Conservation (phyloP, 371 early-diverging fungal species). For the Capillidium heterosporum region DNA sequence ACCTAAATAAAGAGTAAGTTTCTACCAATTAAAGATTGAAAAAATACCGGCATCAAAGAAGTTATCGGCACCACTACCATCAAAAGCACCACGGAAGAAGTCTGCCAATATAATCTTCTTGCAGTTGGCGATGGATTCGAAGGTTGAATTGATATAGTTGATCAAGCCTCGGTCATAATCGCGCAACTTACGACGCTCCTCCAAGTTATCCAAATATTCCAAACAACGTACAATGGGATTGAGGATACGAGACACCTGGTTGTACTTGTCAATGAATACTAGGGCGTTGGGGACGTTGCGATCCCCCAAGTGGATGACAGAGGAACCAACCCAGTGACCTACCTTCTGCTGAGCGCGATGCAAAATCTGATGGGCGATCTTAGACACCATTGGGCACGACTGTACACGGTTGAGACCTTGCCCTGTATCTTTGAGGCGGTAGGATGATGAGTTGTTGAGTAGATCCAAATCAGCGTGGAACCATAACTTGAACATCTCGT, state of each 20-base stretch:
- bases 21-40: not conserved
- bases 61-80: conserved; percentile 90
- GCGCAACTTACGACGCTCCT: conserved; percentile 7
- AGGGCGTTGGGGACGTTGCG: conserved; percentile 82
- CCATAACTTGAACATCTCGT: conserved; percentile 96
- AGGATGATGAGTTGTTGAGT: conserved; percentile 41
- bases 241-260: conserved; percentile 85
- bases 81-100: conserved; percentile 89
- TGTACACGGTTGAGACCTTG: conserved; percentile 88
- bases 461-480: conserved; percentile 74
- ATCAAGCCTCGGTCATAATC: conserved; percentile 24
- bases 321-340: conserved; percentile 85
- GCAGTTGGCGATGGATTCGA: conserved; percentile 37
- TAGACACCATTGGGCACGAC: conserved; percentile 57
- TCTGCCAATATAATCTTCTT: conserved; percentile 65
- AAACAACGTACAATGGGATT: conserved; percentile 68
- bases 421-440: conserved; percentile 84
- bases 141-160: conserved; percentile 42
- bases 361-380: conserved; percentile 76
- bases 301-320: conserved; percentile 91
- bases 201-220: conserved; percentile 43
- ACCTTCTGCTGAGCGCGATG: conserved; percentile 70
- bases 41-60: conserved; percentile 65
- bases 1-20: conserved; percentile 12
- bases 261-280: conserved; percentile 95